Evolutionary conservation across 2,329 filamentous ascomycete genomes (phyloP).

Genomic region (Drechslerella coelobrocha): DNA sequence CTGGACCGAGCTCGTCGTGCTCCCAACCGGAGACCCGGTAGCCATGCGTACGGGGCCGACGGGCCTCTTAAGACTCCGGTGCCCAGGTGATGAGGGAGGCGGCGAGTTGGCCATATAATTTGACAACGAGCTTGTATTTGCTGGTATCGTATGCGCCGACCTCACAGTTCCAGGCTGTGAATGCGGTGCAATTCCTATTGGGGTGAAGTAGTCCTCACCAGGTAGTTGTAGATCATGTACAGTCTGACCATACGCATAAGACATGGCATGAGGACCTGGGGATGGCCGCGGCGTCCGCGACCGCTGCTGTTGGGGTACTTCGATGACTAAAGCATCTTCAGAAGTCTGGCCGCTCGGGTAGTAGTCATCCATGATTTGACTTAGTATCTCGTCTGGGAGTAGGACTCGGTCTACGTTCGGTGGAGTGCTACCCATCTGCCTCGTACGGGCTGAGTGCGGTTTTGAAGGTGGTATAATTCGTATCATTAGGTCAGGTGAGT

Average conservation of each 20-base stretch:
- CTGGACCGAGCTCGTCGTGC: constrained; percentile 29
- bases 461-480: constrained; percentile 75
- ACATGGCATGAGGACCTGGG: constrained; percentile 62
- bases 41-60: constrained; percentile 48
- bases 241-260: constrained; percentile 44
- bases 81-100: constrained; percentile 46
- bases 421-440: constrained; percentile 59
- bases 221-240: constrained; percentile 62
- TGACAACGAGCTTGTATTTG: constrained; percentile 38
- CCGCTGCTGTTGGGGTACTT: constrained; percentile 68
- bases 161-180: constrained; percentile 36
- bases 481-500: constrained; percentile 85
- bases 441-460: constrained; percentile 39
- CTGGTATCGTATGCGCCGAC: constrained; percentile 39
- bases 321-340: constrained; percentile 88
- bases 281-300: constrained; percentile 79
- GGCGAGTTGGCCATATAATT: constrained; percentile 47
- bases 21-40: constrained; percentile 43
- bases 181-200: constrained; percentile 64
- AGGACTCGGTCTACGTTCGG: constrained; percentile 69
- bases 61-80: constrained; percentile 43
- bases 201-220: constrained; percentile 83
- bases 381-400: constrained; percentile 85
- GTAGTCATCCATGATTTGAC: constrained; percentile 76
- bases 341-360: constrained; percentile 87